Base-by-base conservation (phyloP, 1,284 basidiomycete species). In the Boletus semigastroideus region DNA sequence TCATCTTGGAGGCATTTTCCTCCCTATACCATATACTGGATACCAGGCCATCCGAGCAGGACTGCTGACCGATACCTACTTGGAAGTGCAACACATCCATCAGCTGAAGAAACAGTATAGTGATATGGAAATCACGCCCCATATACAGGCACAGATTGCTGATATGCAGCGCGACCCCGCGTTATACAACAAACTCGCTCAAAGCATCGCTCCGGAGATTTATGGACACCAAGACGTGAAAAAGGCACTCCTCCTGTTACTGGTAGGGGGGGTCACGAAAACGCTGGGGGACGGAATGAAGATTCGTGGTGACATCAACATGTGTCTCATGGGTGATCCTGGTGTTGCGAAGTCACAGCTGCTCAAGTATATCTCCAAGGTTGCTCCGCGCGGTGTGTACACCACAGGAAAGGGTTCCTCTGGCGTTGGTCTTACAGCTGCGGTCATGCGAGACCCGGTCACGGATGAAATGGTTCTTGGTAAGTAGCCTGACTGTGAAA, bases 381-480 rank as follows among this genome's bases (percentile, higher is more conserved):
- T 99, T 54, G 97, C 97, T 1, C 97, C 97, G 13, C 82, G 97
- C 58, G 97, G 97, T 12, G 89, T 99, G 28, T 99, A 99, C 68
- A 99, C 97, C 4, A 99, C 97, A 4, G 97, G 97, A 57, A 92
- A 96, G 67, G 97, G 97, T 61, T 98, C 94, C 9, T 97, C 94
- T 1, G 97, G 97, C 27, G 97, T 99, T 44, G 97, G 97, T 83
- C 78, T 99, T 46, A 99, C 97, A 1, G 97, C 97, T 6, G 97
- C 97, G 5, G 97, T 99, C 46, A 97, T 99, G 94, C 84, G 96
- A 45, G 97, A 99, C 68, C 97, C 97, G 1, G 97, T 99, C 11
- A 99, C 97, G 4, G 97, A 99, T 69, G 97, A 99, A 74, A 98
- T 99, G 92, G 96, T 99, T 22, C 78, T 99, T 37, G 94, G 94